Evolutionary conservation across 116 monocot species (phyloP).

Genomic region (Trichopus zeylanicus): DNA sequence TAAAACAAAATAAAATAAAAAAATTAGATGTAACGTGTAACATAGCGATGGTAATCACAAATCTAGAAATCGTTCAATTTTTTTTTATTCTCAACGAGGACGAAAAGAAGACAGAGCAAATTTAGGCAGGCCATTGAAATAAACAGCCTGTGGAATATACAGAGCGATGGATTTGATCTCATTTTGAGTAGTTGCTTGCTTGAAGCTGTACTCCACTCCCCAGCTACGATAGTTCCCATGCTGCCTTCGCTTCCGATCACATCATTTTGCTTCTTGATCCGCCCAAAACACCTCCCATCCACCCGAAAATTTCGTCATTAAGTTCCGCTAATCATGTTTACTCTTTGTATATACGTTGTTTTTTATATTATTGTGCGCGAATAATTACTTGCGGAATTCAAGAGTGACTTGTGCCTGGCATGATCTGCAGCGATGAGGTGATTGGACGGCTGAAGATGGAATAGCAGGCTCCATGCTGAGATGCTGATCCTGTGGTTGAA

Average conservation of each 20-base stretch:
- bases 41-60: too few species aligned
- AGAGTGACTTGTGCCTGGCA: not conserved
- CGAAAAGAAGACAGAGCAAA: too few species aligned
- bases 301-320: not conserved
- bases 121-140: conserved; percentile 4
- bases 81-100: too few species aligned
- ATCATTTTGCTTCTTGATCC: not conserved
- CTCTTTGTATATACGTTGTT: too few species aligned
- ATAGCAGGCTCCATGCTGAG: not conserved
- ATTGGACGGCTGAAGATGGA: not conserved
- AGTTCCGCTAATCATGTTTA: too few species aligned
- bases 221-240: not conserved
- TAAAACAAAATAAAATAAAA: too few species aligned
- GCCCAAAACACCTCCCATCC: not conserved
- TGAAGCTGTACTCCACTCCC: not conserved
- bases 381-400: not conserved
- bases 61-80: too few species aligned
- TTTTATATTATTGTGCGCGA: too few species aligned
- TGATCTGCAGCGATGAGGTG: not conserved
- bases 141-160: not conserved
- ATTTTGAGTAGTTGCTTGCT: not conserved
- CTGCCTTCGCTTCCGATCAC: not conserved
- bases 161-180: not conserved
- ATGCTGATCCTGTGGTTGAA: too few species aligned
- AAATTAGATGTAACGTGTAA: too few species aligned